Conservation (phyloP, 352 stramenopile genomes). For the Phytophthora tubulina region DNA sequence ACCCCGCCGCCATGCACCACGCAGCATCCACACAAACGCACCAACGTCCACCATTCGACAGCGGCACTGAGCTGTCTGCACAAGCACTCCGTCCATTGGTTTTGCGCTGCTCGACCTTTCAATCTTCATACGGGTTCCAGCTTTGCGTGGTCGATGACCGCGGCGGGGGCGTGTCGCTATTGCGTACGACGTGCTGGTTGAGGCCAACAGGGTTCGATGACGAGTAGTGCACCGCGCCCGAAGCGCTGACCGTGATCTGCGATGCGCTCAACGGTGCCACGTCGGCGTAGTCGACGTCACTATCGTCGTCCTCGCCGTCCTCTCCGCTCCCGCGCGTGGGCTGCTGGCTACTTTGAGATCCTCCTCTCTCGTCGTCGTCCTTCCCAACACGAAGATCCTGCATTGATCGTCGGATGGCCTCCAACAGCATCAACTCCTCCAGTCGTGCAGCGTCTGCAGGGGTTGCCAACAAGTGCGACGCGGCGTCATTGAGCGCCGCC, state of each 20-base stretch:
- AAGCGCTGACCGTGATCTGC: conserved; percentile 41
- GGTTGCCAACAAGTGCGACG: conserved; percentile 48
- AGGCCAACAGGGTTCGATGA: conserved; percentile 21
- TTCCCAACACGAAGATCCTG: conserved; percentile 62
- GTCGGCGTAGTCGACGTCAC: conserved; percentile 44
- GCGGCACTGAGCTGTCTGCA: conserved; percentile 17
- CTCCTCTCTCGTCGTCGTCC: conserved; percentile 33
- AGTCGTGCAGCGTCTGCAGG: conserved; percentile 64
- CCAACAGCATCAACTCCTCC: conserved; percentile 86
- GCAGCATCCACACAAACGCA: conserved; percentile 35
- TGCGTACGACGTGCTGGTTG: conserved; percentile 13
- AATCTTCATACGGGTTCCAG: conserved; percentile 46
- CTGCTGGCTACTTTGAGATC: conserved; percentile 36
- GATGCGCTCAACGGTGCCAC: conserved; percentile 41
- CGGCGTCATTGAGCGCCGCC: conserved; percentile 50
- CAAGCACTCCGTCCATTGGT: conserved; percentile 27
- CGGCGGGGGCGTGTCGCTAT: conserved; percentile 22
- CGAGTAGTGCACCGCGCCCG: conserved; percentile 37
- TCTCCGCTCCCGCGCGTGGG: conserved; percentile 29
- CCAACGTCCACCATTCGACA: conserved; percentile 27
- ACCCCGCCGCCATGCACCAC: conserved; percentile 25
- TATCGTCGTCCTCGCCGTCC: conserved; percentile 34
- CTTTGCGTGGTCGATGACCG: conserved; percentile 31
- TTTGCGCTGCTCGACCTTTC: conserved; percentile 12
- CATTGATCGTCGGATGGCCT: conserved; percentile 87